These are phyloP conservation scores for Kitagawia praeruptora DNA, from an alignment of 129 eudicot species.

Conservation along the genomic window DNA sequence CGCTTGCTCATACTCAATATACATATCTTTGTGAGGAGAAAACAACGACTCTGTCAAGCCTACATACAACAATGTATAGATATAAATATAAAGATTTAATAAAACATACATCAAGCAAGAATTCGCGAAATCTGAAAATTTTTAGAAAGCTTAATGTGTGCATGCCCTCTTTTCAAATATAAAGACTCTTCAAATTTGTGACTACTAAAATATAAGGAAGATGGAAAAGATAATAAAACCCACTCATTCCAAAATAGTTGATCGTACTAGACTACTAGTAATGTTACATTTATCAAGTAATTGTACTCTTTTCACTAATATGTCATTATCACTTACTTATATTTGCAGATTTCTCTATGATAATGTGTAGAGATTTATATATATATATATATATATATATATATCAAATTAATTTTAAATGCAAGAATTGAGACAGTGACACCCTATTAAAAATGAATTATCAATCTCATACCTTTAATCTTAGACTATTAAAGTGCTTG, in stretches of 20 bases:
- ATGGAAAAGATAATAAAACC: background rate
- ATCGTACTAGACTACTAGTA: background rate
- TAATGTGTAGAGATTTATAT: background rate
- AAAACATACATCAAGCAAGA: background rate
- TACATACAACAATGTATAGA: constrained; percentile 25
- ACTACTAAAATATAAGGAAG: background rate
- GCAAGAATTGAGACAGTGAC: background rate
- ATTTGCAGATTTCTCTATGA: background rate
- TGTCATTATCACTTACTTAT: background rate
- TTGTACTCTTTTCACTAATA: background rate
- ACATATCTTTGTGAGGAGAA: constrained; percentile 81
- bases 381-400: too few relatives aligned
- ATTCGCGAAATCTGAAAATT: background rate
- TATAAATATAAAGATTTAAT: background rate
- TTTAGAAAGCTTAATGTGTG: background rate
- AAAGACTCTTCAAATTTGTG: background rate
- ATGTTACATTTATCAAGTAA: background rate
- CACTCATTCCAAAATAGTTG: background rate
- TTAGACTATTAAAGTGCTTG: background rate
- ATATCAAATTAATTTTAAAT: background rate
- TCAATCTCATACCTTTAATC: background rate
- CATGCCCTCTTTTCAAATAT: background rate
- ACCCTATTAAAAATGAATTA: background rate
- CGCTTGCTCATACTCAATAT: constrained; percentile 88
- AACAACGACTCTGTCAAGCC: constrained; percentile 93